Evolutionary conservation across 148 eudicot genomes (phyloP).

Genomic region (Diospyros kaki): DNA sequence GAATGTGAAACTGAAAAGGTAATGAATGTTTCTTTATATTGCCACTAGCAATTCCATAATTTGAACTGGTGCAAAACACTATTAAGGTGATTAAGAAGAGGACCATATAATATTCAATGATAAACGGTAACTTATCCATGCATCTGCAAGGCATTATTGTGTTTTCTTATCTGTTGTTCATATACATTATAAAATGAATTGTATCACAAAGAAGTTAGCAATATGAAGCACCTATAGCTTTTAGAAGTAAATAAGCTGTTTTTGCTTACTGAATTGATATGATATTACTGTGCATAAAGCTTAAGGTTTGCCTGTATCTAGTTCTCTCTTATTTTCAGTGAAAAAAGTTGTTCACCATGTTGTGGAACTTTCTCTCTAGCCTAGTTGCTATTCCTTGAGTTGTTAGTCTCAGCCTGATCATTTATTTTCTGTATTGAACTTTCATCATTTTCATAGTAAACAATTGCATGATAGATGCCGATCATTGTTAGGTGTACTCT

Average conservation of each 20-base stretch:
- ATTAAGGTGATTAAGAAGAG: not conserved
- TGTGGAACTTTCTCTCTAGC: no score
- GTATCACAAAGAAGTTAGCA: not conserved
- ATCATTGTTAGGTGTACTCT: no score
- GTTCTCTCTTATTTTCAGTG: no score
- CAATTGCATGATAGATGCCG: no score
- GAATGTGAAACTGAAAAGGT: slow-evolving; percentile 37
- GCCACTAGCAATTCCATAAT: not conserved
- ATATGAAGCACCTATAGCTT: not conserved
- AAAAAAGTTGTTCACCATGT: no score
- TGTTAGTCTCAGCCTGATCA: no score
- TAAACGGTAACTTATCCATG: not conserved
- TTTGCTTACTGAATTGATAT: not conserved
- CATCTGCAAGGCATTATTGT: not conserved
- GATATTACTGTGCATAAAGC: not conserved
- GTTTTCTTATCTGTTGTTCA: not conserved
- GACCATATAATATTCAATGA: not conserved
- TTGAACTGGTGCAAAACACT: not conserved
- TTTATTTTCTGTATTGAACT: no score
- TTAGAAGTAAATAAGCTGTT: not conserved
- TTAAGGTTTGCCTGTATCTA: no score
- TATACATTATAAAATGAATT: not conserved
- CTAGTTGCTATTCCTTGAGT: no score
- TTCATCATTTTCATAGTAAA: no score
- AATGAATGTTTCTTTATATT: slow-evolving; percentile 1